phyloP scores from a whole-genome alignment of 225 moss, liverwort and hornwort species.

The Lunularia cruciata region DNA sequence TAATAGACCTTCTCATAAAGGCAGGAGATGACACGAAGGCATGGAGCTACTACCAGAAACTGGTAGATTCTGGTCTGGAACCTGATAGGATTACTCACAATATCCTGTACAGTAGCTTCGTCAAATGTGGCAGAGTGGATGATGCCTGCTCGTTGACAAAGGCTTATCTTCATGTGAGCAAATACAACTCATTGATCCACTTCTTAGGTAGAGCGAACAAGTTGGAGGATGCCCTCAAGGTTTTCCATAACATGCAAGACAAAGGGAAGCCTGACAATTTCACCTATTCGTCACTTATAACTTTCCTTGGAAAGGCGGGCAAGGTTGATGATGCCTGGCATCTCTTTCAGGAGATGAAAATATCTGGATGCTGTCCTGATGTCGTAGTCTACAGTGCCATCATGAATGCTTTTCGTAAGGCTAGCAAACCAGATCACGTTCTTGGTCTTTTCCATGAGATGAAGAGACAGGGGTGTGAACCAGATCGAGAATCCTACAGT shows the following conservation, averaged over 20 bases:
- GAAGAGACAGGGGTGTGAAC: conserved; percentile 31
- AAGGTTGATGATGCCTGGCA: conserved; percentile 20
- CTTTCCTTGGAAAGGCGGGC: conserved; percentile 28
- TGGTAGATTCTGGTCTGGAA: conserved; percentile 17
- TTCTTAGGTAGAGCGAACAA: conserved; percentile 29
- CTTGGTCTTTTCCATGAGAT: conserved; percentile 30
- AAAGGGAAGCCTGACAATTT: conserved; percentile 24
- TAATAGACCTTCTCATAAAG: conserved; percentile 28
- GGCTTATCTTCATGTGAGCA: conserved; percentile 25
- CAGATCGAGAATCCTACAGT: conserved; percentile 28
- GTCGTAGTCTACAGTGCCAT: conserved; percentile 22
- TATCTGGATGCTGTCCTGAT: conserved; percentile 23
- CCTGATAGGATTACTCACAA: conserved; percentile 28
- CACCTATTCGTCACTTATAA: conserved; percentile 33
- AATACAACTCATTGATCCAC: conserved; percentile 33
- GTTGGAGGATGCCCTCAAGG: conserved; percentile 32
- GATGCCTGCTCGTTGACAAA: conserved; percentile 30
- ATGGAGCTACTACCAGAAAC: conserved; percentile 17
- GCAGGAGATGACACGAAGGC: conserved; percentile 27
- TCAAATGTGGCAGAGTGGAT: conserved; percentile 37
- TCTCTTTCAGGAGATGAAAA: conserved; percentile 35
- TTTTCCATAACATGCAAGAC: conserved; percentile 34
- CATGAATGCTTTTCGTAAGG: conserved; percentile 28
- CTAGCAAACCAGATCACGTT: conserved; percentile 28
- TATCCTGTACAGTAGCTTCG: conserved; percentile 32